Conservation (phyloP, 441 rosid genomes). For the Arabidopsis hybrid region DNA sequence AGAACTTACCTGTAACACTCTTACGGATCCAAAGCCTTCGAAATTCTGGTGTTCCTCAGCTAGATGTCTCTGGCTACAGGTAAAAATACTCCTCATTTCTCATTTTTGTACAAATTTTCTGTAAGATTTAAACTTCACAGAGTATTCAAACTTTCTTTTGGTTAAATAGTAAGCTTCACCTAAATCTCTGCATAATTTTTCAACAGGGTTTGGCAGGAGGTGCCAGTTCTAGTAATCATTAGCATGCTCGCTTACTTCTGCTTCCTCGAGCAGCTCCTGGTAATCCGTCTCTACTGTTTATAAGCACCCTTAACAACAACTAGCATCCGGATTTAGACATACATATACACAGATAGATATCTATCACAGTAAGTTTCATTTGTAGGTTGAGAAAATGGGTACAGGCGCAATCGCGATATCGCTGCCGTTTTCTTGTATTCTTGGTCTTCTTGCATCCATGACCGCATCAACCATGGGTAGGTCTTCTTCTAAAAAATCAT, state of each 20-base stretch:
- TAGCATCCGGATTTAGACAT: slow-evolving; percentile 1
- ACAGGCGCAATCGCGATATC: slow-evolving; percentile 91
- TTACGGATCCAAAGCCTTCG: slow-evolving; percentile 72
- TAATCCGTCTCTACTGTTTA: slow-evolving; percentile 37
- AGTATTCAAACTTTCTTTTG: slow-evolving; percentile 8
- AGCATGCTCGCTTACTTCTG: slow-evolving; percentile 99
- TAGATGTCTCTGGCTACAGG: slow-evolving; percentile 68
- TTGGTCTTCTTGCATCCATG: slow-evolving; percentile 93
- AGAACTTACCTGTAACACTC: slow-evolving; percentile 91
- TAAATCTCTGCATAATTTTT: slow-evolving; percentile 16
- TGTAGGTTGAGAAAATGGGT: slow-evolving; percentile 80
- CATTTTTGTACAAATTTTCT: slow-evolving; percentile 6
- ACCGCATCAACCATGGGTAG: slow-evolving; percentile 94
- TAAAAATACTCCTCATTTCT: slow-evolving; percentile 34
- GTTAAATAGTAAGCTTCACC: not conserved
- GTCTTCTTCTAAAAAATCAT: slow-evolving; percentile 25
- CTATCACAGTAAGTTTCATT: slow-evolving; percentile 27
- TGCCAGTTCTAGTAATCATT: slow-evolving; percentile 83
- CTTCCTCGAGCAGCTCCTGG: slow-evolving; percentile 96
- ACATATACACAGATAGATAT: not conserved
- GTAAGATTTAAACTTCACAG: not conserved
- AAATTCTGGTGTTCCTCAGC: slow-evolving; percentile 48
- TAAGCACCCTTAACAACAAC: not conserved
- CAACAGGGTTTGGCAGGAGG: slow-evolving; percentile 93
- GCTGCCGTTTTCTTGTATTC: slow-evolving; percentile 88